Evolutionary conservation across 768 basidiomycete genomes (phyloP), one percentile per base, ranked within the genome.

Genomic region (Leccinum subgranulosum): DNA sequence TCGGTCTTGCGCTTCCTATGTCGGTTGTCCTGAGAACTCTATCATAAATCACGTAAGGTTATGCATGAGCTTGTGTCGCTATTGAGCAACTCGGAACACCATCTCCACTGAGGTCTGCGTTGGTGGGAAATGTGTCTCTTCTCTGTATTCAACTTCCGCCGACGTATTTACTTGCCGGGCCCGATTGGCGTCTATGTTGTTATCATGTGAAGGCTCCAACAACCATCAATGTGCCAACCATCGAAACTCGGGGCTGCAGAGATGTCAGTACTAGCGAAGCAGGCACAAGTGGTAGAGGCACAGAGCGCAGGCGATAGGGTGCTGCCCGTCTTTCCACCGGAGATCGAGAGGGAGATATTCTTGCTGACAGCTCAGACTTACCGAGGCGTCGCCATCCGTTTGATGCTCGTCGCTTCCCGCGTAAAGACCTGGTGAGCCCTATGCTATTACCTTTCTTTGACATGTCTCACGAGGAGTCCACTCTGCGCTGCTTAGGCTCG

Each of bases 341-440:
- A 68, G 17, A 53, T 68, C 11, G 62, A 68, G 46, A 55, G 56
- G 53, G 53, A 59, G 28, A 60, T 66, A 55, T 68, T 68, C 41
- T 43, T 61, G 8, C 34, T 56, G 14, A 31, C 64, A 10, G 60
- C 62, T 41, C 54, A 53, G 7, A 47, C 54, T 1, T 57, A 6
- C 52, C 27, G n/a, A 0, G 65, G 60, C 10, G 8, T 62, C 5
- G 51, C 63, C 3, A 65, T 62, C 41, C 59, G 64, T 2, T 54
- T 61, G 48, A 57, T 68, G 62, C 57, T 57, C 39, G 59, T 68
- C n/a, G 57, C 61, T 17, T 51, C 47, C 19, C 58, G 62, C 28
- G 60, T 62, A 10, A 58, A 64, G 36, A 14, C 29, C 5, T 68
- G 67, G 67, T 31, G 31, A 51, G 62, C 51, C 8, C 39, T n/a